phyloP scores from a whole-genome alignment of 352 stramenopile species.

The Pythium angustatum region DNA sequence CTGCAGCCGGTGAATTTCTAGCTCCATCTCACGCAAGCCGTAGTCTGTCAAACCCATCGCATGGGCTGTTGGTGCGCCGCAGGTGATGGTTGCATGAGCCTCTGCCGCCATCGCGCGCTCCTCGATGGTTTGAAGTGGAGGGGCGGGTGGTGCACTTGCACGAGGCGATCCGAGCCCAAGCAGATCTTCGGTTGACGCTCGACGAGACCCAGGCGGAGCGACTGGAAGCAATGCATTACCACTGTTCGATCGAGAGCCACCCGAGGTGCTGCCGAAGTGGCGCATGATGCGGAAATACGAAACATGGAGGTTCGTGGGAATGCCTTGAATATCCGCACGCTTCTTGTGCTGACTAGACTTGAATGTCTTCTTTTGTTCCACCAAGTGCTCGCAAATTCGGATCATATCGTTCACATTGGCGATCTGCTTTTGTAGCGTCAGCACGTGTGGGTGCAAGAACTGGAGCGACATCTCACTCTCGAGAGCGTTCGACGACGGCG shows the following conservation, averaged over 20 bases:
- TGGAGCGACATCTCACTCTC: conserved; percentile 65
- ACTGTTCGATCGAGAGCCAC: conserved; percentile 8
- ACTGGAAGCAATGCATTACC: conserved; percentile 12
- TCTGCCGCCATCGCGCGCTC: conserved; percentile 49
- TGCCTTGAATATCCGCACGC: conserved; percentile 73
- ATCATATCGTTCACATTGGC: conserved; percentile 67
- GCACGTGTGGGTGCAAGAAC: conserved; percentile 75
- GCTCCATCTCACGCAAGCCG: conserved; percentile 80
- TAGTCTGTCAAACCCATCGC: conserved; percentile 75
- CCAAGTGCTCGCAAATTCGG: conserved; percentile 56
- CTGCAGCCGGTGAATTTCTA: conserved; percentile 72
- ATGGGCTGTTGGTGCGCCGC: conserved; percentile 79
- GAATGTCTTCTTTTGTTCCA: conserved; percentile 78
- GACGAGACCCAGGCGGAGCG: conserved; percentile 18
- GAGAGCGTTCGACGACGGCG: conserved; percentile 40
- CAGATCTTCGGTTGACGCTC: conserved; percentile 59
- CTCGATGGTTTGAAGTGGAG: conserved; percentile 6
- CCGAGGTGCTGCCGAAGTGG: conserved; percentile 39
- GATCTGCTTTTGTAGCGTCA: conserved; percentile 67
- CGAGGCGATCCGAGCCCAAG: conserved; percentile 37
- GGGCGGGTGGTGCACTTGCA: conserved; percentile 8
- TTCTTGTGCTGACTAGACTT: conserved; percentile 86
- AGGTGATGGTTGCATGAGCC: conserved; percentile 75
- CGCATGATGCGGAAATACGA: conserved; percentile 83
- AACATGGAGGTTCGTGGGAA: conserved; percentile 84